A percentile compares a stretch with the other conserved stretches of the same genome.
These are phyloP conservation scores for Hypoxylon intermedium DNA, from an alignment of 495 filamentous ascomycete genomes.

Conservation along the genomic window DNA sequence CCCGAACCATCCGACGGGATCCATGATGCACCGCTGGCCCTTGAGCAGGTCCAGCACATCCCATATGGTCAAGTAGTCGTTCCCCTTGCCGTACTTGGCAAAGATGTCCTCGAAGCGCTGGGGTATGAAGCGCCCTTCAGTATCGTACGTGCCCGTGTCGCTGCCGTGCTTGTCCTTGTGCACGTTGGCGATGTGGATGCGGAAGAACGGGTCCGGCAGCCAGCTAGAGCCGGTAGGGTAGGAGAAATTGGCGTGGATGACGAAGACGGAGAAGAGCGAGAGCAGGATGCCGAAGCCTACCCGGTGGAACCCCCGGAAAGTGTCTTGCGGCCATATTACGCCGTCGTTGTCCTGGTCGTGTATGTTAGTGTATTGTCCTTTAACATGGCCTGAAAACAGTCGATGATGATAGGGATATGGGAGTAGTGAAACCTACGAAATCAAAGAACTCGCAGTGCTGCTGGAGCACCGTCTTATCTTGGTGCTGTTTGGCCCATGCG, in stretches of 20 bases:
- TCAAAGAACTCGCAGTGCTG: constrained; percentile 61
- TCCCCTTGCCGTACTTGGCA: constrained; percentile 55
- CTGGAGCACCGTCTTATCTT: constrained; percentile 52
- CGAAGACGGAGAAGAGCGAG: constrained; percentile 49
- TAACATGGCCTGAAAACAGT: constrained; percentile 29
- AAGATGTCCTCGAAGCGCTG: constrained; percentile 67
- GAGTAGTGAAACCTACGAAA: constrained; percentile 42
- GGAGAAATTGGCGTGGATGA: constrained; percentile 60
- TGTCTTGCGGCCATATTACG: constrained; percentile 60
- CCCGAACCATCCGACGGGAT: constrained; percentile 55
- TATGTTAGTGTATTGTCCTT: constrained; percentile 33
- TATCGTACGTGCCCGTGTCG: constrained; percentile 60
- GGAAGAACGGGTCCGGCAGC: constrained; percentile 59
- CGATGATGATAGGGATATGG: constrained; percentile 23
- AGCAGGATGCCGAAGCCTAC: constrained; percentile 60
- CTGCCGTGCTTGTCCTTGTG: constrained; percentile 68
- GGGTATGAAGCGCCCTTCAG: constrained; percentile 61
- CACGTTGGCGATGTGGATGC: constrained; percentile 57
- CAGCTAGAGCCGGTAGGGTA: constrained; percentile 55
- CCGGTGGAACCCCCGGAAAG: constrained; percentile 59
- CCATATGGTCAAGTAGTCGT: constrained; percentile 40
- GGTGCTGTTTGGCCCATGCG: constrained; percentile 20
- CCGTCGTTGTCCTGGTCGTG: constrained; percentile 51
- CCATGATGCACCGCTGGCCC: constrained; percentile 53
- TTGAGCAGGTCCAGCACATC: constrained; percentile 46